Base-by-base conservation (phyloP, 139 green algal genomes). In the Tetradesmus obliquus region DNA sequence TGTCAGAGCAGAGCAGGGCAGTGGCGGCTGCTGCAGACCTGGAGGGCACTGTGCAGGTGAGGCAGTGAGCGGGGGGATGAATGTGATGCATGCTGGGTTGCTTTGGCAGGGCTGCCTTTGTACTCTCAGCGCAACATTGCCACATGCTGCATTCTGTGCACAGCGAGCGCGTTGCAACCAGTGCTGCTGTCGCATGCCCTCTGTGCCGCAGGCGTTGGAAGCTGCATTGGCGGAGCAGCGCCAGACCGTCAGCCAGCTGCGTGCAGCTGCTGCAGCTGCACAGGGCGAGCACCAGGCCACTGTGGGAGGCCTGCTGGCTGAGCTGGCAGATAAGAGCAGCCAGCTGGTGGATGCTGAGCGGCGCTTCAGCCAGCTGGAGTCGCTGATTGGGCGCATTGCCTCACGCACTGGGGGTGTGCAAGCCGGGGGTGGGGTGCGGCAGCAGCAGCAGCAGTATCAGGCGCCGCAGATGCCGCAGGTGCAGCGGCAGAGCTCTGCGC, bases 331-430 rank as follows among this genome's bases (percentile, higher is more conserved):
- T 53, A 95, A 95, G 88, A 82, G 82, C 20, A 57, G 80, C 17
- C 93, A 93, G 45, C 87, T 96, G 79, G 89, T 89, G 15, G 90
- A 96, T 66, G 94, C 94, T 0, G 93, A 97, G 79, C 60, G 74
- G 76, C 92, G 94, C 5, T 96, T 97, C 76, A 86, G 88, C n/a
- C 91, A 96, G 91, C 91, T 97, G 17, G 95, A 97, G 60, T 69
- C 90, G 1, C 72, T 97, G 5, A 95, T 97, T 94, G 91, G 92
- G 82, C 89, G 95, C 8, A 94, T 96, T 55, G 91, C 95, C 5
- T 88, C 91, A 4, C 89, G 95, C 19, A 93, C 93, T 10, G 58
- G 79, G 1, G 69, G 6, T 88, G 62, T 76, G 17, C 66, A 24
- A 24, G 66, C 17, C 60, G 54, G 53, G 9, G 66, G 82, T 19